Evolutionary conservation across 2,329 filamentous ascomycete species (phyloP).

Genomic region (Botrytis sinoallii): DNA sequence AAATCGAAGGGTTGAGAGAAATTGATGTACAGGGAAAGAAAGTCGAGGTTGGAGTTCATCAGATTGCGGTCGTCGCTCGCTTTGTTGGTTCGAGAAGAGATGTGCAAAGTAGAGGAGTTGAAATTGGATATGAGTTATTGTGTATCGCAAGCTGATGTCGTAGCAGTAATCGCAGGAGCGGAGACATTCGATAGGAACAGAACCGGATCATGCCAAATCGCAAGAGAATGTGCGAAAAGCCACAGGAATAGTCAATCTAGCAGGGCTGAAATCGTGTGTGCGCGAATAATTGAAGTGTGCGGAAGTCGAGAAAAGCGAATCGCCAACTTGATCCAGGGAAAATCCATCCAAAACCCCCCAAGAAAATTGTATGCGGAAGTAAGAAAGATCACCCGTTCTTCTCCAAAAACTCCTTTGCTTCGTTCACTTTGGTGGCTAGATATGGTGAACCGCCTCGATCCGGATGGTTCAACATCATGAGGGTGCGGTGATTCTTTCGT

Average conservation of each 20-base stretch:
- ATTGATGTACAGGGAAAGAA: background rate
- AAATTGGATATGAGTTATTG: background rate
- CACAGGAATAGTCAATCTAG: background rate
- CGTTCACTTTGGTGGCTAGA: constrained; percentile 95
- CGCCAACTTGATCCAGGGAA: background rate
- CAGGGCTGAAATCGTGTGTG: background rate
- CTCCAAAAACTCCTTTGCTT: constrained; percentile 94
- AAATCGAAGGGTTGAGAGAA: background rate
- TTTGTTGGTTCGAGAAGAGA: background rate
- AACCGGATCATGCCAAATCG: background rate
- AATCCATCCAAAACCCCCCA: background rate
- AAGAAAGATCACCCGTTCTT: constrained; percentile 50
- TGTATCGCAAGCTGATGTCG: background rate
- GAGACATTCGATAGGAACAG: background rate
- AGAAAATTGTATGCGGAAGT: constrained; percentile 2
- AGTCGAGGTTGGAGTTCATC: background rate
- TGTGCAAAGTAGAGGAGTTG: background rate
- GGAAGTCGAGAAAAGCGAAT: constrained; percentile 1
- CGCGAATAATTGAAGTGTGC: background rate
- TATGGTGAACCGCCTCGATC: constrained; percentile 97
- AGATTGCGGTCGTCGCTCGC: background rate
- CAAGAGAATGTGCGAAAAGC: background rate
- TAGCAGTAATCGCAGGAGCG: background rate
- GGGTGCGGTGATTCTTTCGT: constrained; percentile 88
- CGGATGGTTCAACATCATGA: constrained; percentile 98